Evolutionary conservation across 2,329 filamentous ascomycete species (phyloP), one percentile per base, ranked within the genome.

Genomic region (Paracoccidioides brasiliensis): DNA sequence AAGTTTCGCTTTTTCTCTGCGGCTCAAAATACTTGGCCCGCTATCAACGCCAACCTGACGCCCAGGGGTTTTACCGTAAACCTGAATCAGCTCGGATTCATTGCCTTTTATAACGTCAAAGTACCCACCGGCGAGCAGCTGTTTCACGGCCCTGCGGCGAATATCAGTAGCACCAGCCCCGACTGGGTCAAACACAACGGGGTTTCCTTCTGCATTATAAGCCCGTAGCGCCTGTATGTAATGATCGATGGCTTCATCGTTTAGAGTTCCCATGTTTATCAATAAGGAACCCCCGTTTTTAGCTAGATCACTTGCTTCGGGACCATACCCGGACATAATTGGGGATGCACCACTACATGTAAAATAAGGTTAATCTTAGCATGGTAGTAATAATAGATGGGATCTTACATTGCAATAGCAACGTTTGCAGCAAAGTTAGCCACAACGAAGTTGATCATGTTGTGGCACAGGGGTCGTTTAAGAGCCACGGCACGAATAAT

Each of bases 371-470:
- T 22, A 30, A 49, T 3, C 30, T 22, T 6, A 44, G 1, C 3
- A 37, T 9, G 32, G 15, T n/a, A 37, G 22, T 10, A 30, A 30
- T 3, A 7, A n/a, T 35, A 12, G 2, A 37, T 53, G 42, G 46
- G 32, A 35, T 62, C 69, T 65, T 61, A 75, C 73, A 94, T 78
- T 38, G 85, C 82, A 14, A 96, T 78, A 42, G 88, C 89, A 3
- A 96, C 85, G 66, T 95, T 96, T 53, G 93, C 91, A 14, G 90
- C 88, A 64, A 97, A 87, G 72, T 96, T 95, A 66, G 95, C 90
- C 28, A 96, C 91, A 0, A 97, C 91, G 53, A 90, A 78, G 68
- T 97, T 97, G 54, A 93, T 97, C 88, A 97, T 97, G 72, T 95
- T 96, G 72, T 97, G 91, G 52, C 86, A 86, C 28, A 97, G 77